These are phyloP conservation scores for Trifolium fragiferum DNA, from an alignment of 306 rosid genomes.

Conservation along the genomic window DNA sequence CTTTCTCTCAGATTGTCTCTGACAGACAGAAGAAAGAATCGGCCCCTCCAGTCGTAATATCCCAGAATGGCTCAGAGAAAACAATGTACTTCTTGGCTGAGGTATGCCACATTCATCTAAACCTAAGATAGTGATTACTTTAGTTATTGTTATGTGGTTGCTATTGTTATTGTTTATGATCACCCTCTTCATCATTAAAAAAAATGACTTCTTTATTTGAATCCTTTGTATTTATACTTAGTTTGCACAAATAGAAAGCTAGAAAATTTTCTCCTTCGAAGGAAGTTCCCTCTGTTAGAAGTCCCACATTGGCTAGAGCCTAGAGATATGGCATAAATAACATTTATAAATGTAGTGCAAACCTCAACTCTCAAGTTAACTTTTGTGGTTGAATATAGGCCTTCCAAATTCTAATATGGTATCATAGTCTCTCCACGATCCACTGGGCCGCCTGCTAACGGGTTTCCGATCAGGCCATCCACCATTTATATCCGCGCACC, in stretches of 20 bases:
- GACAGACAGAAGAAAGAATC: conserved; percentile 98
- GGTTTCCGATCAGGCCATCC: no score
- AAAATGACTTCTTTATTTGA: neutral
- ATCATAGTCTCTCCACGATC: no score
- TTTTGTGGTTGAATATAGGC: no score
- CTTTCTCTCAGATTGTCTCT: conserved; percentile 79
- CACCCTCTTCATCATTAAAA: neutral
- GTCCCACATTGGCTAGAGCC: no score
- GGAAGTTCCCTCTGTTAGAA: no score
- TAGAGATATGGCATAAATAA: no score
- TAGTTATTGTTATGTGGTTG: conserved; percentile 20
- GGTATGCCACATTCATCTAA: conserved; percentile 58
- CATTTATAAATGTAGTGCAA: no score
- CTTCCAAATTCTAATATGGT: no score
- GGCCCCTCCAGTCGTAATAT: conserved; percentile 78
- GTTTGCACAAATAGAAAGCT: neutral
- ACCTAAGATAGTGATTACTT: conserved; percentile 5
- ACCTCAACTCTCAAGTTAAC: no score
- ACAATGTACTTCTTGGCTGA: conserved; percentile 92
- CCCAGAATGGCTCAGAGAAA: conserved; percentile 69
- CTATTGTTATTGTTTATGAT: neutral
- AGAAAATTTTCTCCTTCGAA: no score
- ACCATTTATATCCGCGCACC: no score
- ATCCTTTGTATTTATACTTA: conserved; percentile 12
- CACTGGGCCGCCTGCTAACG: no score